Percentiles rank a stretch among this genome's conserved stretches.
These are phyloP conservation scores for Hanseniaspora pseudoguilliermondii DNA, from an alignment of 805 yeast genomes.

Conservation along the genomic window DNA sequence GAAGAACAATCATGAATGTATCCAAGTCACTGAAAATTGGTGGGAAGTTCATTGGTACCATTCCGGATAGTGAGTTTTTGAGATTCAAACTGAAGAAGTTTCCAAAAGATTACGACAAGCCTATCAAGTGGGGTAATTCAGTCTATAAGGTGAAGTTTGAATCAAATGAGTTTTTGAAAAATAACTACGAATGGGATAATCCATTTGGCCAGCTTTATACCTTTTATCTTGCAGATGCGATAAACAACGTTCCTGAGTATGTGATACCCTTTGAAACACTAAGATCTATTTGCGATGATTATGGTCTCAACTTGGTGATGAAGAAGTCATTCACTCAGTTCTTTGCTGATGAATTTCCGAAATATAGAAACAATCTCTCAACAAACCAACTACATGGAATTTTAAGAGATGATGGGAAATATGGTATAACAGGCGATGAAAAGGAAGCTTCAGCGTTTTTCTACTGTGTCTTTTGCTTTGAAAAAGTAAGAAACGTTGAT, in stretches of 20 bases:
- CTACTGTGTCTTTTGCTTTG: constrained; percentile 73
- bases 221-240: constrained; percentile 80
- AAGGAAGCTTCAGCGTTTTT: constrained; percentile 79
- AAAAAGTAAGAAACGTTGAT: constrained; percentile 34
- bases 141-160: constrained; percentile 73
- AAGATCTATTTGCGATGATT: constrained; percentile 71
- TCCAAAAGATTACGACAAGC: constrained; percentile 37
- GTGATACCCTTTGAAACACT: constrained; percentile 89
- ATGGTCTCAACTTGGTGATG: constrained; percentile 56
- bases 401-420: constrained; percentile 61
- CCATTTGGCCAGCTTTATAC: constrained; percentile 77
- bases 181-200: constrained; percentile 54
- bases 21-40: constrained; percentile 64
- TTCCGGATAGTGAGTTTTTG: constrained; percentile 81
- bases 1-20: constrained; percentile 60
- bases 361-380: constrained; percentile 43
- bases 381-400: constrained; percentile 57
- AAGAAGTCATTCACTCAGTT: constrained; percentile 70
- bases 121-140: constrained; percentile 64
- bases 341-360: constrained; percentile 67
- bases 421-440: constrained; percentile 81
- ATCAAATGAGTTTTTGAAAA: constrained; percentile 50
- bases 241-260: constrained; percentile 91
- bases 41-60: constrained; percentile 85
- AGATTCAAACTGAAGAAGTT: constrained; percentile 46